phyloP scores from a whole-genome alignment of 768 basidiomycete species.

The Russula earlei region DNA sequence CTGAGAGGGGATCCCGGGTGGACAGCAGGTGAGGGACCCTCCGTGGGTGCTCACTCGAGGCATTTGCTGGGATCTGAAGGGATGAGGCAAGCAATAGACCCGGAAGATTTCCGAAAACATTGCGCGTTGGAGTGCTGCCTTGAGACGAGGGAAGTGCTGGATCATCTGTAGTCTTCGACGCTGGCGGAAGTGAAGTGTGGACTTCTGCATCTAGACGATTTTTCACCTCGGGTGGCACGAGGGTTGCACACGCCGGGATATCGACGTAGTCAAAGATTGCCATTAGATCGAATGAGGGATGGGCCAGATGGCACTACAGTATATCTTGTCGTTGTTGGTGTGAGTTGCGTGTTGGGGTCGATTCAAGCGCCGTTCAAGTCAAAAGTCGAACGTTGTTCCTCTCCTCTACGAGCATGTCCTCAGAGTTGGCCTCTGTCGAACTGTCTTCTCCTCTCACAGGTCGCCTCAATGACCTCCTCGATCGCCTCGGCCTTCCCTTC shows the following conservation, averaged over 20 bases:
- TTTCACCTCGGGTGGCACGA: neutral
- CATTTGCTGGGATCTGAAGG: conserved; percentile 14
- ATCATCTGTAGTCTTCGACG: neutral
- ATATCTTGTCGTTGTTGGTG: no score
- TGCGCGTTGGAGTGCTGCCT: conserved; percentile 2
- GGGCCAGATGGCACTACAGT: no score
- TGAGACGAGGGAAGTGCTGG: neutral
- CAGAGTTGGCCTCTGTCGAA: conserved; percentile 9
- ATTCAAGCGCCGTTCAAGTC: neutral
- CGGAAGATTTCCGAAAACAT: conserved; percentile 17
- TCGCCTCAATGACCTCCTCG: conserved; percentile 27
- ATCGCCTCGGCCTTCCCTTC: conserved; percentile 26
- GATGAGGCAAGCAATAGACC: conserved; percentile 12
- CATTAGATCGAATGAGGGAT: neutral
- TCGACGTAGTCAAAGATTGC: conserved; percentile 14
- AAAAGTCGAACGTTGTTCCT: neutral
- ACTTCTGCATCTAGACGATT: neutral
- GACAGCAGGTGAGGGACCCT: conserved; percentile 37
- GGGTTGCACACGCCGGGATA: conserved; percentile 16
- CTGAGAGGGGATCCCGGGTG: conserved; percentile 58
- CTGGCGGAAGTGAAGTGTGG: conserved; percentile 1
- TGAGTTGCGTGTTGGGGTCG: neutral
- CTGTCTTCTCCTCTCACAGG: conserved; percentile 15
- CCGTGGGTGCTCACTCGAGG: conserved; percentile 14
- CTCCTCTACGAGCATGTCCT: conserved; percentile 10